Percentiles rank a stretch among this genome's conserved stretches.
These are phyloP conservation scores for Chlorella sorokiniana DNA, from an alignment of 139 green algal genomes.

Conservation along the genomic window DNA sequence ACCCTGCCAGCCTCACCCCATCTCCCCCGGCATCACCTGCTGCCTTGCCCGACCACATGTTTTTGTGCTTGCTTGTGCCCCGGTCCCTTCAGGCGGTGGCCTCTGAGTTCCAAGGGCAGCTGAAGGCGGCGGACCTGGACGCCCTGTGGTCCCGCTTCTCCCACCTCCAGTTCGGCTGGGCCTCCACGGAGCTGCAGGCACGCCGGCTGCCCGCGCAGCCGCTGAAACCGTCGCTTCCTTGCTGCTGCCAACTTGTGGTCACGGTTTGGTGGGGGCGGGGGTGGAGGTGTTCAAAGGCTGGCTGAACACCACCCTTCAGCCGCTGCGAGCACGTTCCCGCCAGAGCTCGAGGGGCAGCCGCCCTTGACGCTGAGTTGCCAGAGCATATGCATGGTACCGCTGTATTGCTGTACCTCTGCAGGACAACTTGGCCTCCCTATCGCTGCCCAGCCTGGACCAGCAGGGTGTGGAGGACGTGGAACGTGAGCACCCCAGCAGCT, in stretches of 20 bases:
- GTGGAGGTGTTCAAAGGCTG: too few relatives aligned
- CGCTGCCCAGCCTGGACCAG: slow-evolving; percentile 14
- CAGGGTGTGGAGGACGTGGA: neutral
- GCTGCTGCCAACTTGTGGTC: too few relatives aligned
- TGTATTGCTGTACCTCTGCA: neutral
- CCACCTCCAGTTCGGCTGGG: slow-evolving; percentile 9
- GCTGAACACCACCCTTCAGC: too few relatives aligned
- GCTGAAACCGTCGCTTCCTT: neutral
- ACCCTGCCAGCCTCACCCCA: too few relatives aligned
- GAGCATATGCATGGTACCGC: too few relatives aligned
- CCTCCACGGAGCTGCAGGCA: neutral
- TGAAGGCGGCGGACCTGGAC: neutral
- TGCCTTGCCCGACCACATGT: neutral
- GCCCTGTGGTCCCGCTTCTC: neutral
- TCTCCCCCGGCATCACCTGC: neutral
- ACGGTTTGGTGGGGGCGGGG: too few relatives aligned
- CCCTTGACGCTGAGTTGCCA: neutral
- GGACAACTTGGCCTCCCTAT: neutral
- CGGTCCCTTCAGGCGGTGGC: neutral
- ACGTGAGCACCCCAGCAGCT: neutral
- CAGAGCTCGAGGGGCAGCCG: too few relatives aligned
- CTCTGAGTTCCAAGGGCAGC: slow-evolving; percentile 4
- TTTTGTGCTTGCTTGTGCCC: neutral
- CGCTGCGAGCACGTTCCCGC: too few relatives aligned
- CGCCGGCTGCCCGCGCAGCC: neutral